Evolutionary conservation across 2,329 filamentous ascomycete genomes (phyloP), one percentile per base, ranked within the genome.

Genomic region (Penicillium sp.): DNA sequence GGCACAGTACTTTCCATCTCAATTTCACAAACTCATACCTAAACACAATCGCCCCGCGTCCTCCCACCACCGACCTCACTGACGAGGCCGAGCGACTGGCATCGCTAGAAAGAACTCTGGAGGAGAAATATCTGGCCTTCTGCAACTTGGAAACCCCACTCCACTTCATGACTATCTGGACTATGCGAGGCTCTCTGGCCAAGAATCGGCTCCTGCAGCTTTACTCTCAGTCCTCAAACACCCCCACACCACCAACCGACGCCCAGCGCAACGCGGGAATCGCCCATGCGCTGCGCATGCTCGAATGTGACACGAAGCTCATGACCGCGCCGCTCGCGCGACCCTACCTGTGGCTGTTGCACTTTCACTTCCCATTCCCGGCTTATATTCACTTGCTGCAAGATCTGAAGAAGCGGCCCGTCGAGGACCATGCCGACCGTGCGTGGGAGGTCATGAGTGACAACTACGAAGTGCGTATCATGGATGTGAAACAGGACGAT

Each of bases 201-300:
- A 80, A 74, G 56, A 63, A 51, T 39, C 73, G 68, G 1, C 70
- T 85, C 0, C 48, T 82, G 43, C 74, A 80, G 42, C 65, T 76
- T 47, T 74, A 76, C 47, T 66, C 69, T 0, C 64, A 25, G 39
- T 55, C 59, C 26, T 51, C 61, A 0, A 43, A 56, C 0, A 38
- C 39, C 4, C 48, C 54, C 0, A 39, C 39, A 4, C 47, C 54
- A 0, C 61, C 63, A 26, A 65, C 63, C 0, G 66, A 69, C 0
- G 43, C 46, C 1, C 55, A 65, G 45, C 63, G 62, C 7, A 61
- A 71, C 38, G 44, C 50, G 0, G 66, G 65, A 1, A 49, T 72
- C 0, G 50, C 48, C 1, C 42, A 65, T 45, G 67, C 67, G 0
- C 37, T 70, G 1, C 50, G 47, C 0, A 69, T 76, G 58, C 69